Base-by-base conservation (phyloP, 768 basidiomycete genomes). In the Phaeotremella skinneri region DNA sequence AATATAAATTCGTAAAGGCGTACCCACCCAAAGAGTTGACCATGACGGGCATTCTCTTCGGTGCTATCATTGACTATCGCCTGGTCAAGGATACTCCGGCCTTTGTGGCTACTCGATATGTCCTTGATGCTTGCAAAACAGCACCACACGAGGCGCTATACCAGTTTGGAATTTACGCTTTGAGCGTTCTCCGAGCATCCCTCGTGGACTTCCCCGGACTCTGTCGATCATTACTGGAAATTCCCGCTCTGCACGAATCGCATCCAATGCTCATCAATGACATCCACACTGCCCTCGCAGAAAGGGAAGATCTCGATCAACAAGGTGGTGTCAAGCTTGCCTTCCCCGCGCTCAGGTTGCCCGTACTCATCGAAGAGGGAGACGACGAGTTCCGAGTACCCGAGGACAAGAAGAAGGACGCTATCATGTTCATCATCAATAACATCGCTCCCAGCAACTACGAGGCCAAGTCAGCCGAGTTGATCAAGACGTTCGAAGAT, bases 1-100 rank as follows among this genome's bases (percentile, higher is more conserved):
- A 99, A 79, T 96, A 96, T 85, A 93, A 92, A 72, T 99, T 97
- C 82, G 96, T 98, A 85, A 91, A 94, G 74, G 88, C 89, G 39
- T 96, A 88, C 78, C 96, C 96, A 25, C 82, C 89, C 37, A 88
- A 92, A 64, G 92, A 98, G 79, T 83, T 98, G 47, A 85, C 87
- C 52, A 91, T 98, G 86, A 98, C 96, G 5, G 96, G 90, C 48
- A 88, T 91, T 72, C 83, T 99, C 27, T 98, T 98, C 63, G 96
- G 96, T 31, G 92, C 91, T 29, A 84, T 99, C 69, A 96, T 99
- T 66, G 90, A 96, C 66, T 85, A 88, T 72, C 86, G 90, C 68
- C 84, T 99, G 50, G 86, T 99, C 69, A 91, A 98, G 75, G 87
- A 87, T 73, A 89, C 93, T 57, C 90, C 96, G 21, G 86, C 98